These are phyloP conservation scores for Phytophthora cajani DNA, from an alignment of 352 stramenopile species.

Conservation along the genomic window DNA sequence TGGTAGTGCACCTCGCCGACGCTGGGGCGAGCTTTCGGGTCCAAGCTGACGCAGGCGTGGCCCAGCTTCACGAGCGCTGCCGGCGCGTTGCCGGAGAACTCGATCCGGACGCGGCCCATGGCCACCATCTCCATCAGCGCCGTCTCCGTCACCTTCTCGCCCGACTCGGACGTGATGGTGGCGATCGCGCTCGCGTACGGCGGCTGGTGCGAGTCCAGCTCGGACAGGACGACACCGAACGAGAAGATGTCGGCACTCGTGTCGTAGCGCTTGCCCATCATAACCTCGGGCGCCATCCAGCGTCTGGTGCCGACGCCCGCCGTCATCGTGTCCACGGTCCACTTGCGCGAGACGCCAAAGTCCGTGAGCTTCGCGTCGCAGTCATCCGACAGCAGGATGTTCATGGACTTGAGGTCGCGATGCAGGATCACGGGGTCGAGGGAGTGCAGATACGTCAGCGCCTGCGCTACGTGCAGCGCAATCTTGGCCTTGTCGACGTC, in stretches of 20 bases:
- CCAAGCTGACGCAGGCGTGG: conserved; percentile 35
- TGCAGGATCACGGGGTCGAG: conserved; percentile 51
- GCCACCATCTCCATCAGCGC: conserved; percentile 46
- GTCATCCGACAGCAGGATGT: conserved; percentile 47
- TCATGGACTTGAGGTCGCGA: conserved; percentile 70
- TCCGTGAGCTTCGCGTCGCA: conserved; percentile 60
- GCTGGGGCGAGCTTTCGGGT: conserved; percentile 31
- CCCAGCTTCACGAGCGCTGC: conserved; percentile 24
- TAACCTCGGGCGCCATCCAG: conserved; percentile 65
- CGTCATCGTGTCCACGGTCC: conserved; percentile 55
- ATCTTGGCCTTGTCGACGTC: conserved; percentile 51
- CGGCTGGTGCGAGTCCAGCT: conserved; percentile 43
- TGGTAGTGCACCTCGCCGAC: conserved; percentile 42
- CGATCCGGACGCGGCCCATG: conserved; percentile 29
- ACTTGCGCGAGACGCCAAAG: conserved; percentile 58
- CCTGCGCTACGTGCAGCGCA: conserved; percentile 48
- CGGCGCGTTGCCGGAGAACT: conserved; percentile 40
- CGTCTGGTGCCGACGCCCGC: conserved; percentile 41
- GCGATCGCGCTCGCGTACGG: conserved; percentile 41
- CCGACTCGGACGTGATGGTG: conserved; percentile 33
- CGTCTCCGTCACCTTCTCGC: conserved; percentile 34
- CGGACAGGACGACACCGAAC: conserved; percentile 47
- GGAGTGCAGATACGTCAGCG: conserved; percentile 61
- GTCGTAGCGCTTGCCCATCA: conserved; percentile 56
- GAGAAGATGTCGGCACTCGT: conserved; percentile 57